Conservation (phyloP, 1,139 yeast genomes). For the Candida neerlandica region DNA sequence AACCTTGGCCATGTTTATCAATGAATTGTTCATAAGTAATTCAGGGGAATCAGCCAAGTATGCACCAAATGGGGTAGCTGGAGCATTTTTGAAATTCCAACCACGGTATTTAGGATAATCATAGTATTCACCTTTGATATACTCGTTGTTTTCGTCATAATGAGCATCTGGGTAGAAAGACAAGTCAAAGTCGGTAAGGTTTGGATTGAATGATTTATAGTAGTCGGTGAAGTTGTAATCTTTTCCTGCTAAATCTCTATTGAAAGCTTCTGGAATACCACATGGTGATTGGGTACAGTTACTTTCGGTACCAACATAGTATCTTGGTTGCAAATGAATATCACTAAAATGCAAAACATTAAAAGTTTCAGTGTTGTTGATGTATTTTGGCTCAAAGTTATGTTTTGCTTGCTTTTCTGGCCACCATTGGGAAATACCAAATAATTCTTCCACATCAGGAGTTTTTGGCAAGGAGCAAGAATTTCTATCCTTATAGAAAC, state of each 20-base stretch:
- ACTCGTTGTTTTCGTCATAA: conserved; percentile 36
- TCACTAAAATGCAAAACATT: conserved; percentile 70
- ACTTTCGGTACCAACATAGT: conserved; percentile 60
- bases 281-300: conserved; percentile 58
- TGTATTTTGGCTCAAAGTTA: conserved; percentile 28
- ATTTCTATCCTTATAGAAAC: conserved; percentile 27
- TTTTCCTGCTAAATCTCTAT: conserved; percentile 27
- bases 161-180: conserved; percentile 22
- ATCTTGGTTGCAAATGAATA: conserved; percentile 62
- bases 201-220: conserved; percentile 22
- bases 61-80: conserved; percentile 65
- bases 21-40: conserved; percentile 55
- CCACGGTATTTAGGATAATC: conserved; percentile 41
- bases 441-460: conserved; percentile 29
- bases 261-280: conserved; percentile 45
- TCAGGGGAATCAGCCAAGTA: conserved; percentile 70
- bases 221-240: conserved; percentile 37
- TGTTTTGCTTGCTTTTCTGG: conserved; percentile 32
- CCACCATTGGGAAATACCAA: conserved; percentile 32
- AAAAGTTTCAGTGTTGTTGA: conserved; percentile 32
- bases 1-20: conserved; percentile 45
- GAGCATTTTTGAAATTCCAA: conserved; percentile 43
- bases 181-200: conserved; percentile 27
- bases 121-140: conserved; percentile 42
- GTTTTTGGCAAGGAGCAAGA: conserved; percentile 35